These are phyloP conservation scores for Posidonia oceanica DNA, from an alignment of 116 monocot genomes.

Conservation along the genomic window DNA sequence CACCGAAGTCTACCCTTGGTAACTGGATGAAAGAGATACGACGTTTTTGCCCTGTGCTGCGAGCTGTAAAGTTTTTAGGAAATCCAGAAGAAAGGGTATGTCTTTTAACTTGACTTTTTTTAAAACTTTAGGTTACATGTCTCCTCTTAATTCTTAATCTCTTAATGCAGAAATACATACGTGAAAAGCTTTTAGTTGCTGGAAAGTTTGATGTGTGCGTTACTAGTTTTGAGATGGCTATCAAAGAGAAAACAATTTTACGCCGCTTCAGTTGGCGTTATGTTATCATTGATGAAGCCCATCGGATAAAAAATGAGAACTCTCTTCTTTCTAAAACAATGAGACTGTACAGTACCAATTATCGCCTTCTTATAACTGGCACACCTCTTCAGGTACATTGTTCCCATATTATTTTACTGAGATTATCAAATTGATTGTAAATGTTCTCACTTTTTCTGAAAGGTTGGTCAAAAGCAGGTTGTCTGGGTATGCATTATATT, in stretches of 20 bases:
- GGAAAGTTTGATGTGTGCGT: slow-evolving; percentile 98
- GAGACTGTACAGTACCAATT: slow-evolving; percentile 88
- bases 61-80: slow-evolving; percentile 86
- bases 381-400: slow-evolving; percentile 86
- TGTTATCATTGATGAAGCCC: slow-evolving; percentile 98
- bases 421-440: neutral
- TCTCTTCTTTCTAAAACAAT: slow-evolving; percentile 99
- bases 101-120: neutral
- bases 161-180: slow-evolving; percentile 66
- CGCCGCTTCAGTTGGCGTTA: slow-evolving; percentile 97
- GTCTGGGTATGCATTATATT: too few relatives aligned
- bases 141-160: neutral
- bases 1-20: slow-evolving; percentile 98
- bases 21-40: slow-evolving; percentile 98
- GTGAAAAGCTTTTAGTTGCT: slow-evolving; percentile 78
- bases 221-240: slow-evolving; percentile 99
- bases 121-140: neutral
- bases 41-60: slow-evolving; percentile 87
- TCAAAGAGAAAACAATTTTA: slow-evolving; percentile 81
- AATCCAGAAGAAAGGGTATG: slow-evolving; percentile 97
- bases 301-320: slow-evolving; percentile 98
- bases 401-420: neutral
- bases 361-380: slow-evolving; percentile 95
- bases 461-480: too few relatives aligned
- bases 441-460: too few relatives aligned